Base-by-base conservation (phyloP, 805 yeast species). In the Candida awuae region DNA sequence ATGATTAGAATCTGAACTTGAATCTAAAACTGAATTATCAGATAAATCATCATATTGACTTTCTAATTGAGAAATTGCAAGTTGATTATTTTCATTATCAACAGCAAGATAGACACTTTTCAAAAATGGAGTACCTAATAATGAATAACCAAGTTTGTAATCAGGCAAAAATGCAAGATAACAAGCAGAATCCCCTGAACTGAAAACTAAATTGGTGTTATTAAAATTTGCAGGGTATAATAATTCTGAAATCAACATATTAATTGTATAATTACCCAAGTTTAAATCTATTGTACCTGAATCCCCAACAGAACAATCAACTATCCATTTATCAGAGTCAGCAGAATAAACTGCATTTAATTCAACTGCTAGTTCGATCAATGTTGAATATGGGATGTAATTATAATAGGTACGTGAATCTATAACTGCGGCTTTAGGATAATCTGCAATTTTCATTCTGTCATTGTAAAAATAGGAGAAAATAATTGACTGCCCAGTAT, bases 301-400 rank as follows among this genome's bases (percentile, higher is more conserved):
- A 4, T 58, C 49, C 1, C 66, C 68, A 13, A 80, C 59, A 10
- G 69, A 59, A 60, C 92, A 83, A 42, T 71, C 70, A 12, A 79
- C 78, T 13, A 80, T 49, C 90, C 90, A 83, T 14, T 68, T 50
- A 18, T 61, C 63, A 6, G 65, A 51, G 6, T 63, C 61, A 4
- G 59, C 54, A 3, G 71, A 67, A 52, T 73, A 83, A 45, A 67
- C 71, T 0, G 90, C 90, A 50, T 78, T 77, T 29, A 79, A 61
- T 56, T 83, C 88, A 19, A 81, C 65, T 0, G 88, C 85, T 22
- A 83, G 57, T 47, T 72, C 73, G 36, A 82, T 65, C 30, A 83
- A 61, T 5, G 73, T 53, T 33, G 70, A 68, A 29, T 69, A 58
- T 0, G 90, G 90, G 26, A 83, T 54, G 51, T 63, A 70, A 21